Evolutionary conservation across 2,329 filamentous ascomycete species (phyloP).

Genomic region (Trichoderma pleuroti): DNA sequence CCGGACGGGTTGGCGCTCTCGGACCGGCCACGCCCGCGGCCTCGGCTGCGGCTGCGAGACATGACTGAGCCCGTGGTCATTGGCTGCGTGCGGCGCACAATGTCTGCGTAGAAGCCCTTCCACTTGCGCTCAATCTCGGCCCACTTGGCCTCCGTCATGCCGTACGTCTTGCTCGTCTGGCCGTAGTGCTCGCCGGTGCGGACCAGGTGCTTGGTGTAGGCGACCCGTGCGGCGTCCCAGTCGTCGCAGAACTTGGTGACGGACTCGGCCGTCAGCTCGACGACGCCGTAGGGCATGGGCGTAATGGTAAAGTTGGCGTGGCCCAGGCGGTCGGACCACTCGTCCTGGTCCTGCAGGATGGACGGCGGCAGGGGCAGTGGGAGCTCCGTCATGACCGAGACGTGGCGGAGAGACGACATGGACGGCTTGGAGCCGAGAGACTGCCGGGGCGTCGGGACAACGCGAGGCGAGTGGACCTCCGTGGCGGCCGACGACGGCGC

Average conservation of each 20-base stretch:
- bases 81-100: constrained; percentile 50
- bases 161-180: constrained; percentile 82
- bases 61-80: constrained; percentile 27
- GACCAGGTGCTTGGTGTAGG: constrained; percentile 85
- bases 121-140: constrained; percentile 71
- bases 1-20: constrained; percentile 42
- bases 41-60: constrained; percentile 39
- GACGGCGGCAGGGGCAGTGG: constrained; percentile 59
- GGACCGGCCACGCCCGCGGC: constrained; percentile 36
- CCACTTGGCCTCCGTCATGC: constrained; percentile 86
- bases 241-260: constrained; percentile 66
- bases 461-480: constrained; percentile 37
- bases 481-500: constrained; percentile 49
- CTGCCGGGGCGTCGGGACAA: constrained; percentile 54
- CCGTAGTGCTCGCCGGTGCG: constrained; percentile 90
- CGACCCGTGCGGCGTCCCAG: constrained; percentile 78
- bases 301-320: constrained; percentile 91
- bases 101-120: constrained; percentile 65
- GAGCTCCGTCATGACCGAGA: constrained; percentile 58
- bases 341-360: constrained; percentile 67
- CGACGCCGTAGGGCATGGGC: constrained; percentile 74
- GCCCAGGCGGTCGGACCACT: constrained; percentile 80
- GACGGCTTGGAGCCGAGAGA: constrained; percentile 76
- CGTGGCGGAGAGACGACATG: constrained; percentile 65
- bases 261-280: constrained; percentile 54